A percentile compares a stretch with the other conserved stretches of the same genome.
phyloP scores from a whole-genome alignment of 495 filamentous ascomycete genomes.

The Aspergillus ellipticus region DNA sequence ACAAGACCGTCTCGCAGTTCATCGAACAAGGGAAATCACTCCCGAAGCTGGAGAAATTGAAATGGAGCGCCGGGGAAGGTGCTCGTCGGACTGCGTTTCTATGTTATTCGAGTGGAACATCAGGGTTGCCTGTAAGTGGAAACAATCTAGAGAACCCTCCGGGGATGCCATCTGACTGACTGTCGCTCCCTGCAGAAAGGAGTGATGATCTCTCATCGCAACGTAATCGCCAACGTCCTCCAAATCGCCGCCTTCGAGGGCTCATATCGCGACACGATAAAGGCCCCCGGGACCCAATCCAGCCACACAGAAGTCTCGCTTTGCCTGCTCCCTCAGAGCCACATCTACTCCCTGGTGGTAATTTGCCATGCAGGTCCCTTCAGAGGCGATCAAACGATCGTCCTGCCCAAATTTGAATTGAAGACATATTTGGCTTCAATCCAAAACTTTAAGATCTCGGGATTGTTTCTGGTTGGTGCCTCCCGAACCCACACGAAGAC shows the following conservation, averaged over 20 bases:
- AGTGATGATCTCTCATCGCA: conserved; percentile 86
- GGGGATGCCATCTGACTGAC: not conserved
- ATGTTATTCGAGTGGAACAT: conserved; percentile 88
- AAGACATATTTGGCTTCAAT: conserved; percentile 60
- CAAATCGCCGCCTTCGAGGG: conserved; percentile 58
- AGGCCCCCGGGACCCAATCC: conserved; percentile 29
- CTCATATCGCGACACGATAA: conserved; percentile 35
- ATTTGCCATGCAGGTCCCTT: conserved; percentile 66
- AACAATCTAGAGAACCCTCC: not conserved
- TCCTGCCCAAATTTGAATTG: conserved; percentile 85
- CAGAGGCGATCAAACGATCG: conserved; percentile 71
- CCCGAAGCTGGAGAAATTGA: conserved; percentile 59
- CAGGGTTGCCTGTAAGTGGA: conserved; percentile 68
- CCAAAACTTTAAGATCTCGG: conserved; percentile 67
- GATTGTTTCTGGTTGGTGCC: conserved; percentile 59
- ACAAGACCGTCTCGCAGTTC: conserved; percentile 69
- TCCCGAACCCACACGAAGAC: not conserved
- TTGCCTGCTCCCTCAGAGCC: conserved; percentile 76
- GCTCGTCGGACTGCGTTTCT: conserved; percentile 74
- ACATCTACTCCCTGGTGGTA: conserved; percentile 83
- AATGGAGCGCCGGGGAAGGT: conserved; percentile 72
- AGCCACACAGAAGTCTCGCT: conserved; percentile 57
- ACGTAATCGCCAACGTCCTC: conserved; percentile 81
- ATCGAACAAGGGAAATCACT: conserved; percentile 60
- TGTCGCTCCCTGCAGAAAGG: conserved; percentile 63